Evolutionary conservation across 2,329 filamentous ascomycete species (phyloP), one percentile per base, ranked within the genome.

Genomic region (Fusarium newnesense): DNA sequence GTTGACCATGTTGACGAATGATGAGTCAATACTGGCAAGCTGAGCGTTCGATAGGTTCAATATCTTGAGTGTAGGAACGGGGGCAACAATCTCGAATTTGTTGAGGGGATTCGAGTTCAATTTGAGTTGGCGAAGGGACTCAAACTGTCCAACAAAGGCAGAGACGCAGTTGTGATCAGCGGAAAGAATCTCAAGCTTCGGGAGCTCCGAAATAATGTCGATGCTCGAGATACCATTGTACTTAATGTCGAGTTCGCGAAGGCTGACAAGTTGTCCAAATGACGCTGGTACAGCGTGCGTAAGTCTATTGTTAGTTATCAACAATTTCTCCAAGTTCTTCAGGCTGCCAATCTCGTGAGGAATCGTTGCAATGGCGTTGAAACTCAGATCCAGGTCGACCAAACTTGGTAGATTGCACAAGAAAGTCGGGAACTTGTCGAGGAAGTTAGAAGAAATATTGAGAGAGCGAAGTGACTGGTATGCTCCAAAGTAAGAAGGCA

Each of bases 81-180:
- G 88, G 39, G 89, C 87, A 53, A 89, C 90, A 46, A 99, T 89
- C 76, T 97, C 94, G 74, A 99, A 99, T 70, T 95, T 94, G 21
- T 96, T 98, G 70, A 99, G 90, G 2, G 96, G 96, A 79, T 97
- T 98, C 69, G 96, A 95, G 80, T 99, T 97, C 71, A 99, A 86
- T 78, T 96, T 94, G 62, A 99, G 86, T 43, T 93, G 92, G 64
- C 95, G 91, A 28, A 99, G 89, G 73, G 92, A 93, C 50, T 93
- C 88, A 78, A 99, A 99, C n/a, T 90, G 91, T 44, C 95, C 95
- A 71, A 93, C 91, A 78, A 98, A 98, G 54, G 93, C 92, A 1
- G 95, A 97, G 53, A 99, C 93, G 53, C 90, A 89, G 81, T 99
- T 99, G 86, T 99, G 96, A 50, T 97, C 96, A 40, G 96, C 93